phyloP scores from a whole-genome alignment of 306 rosid genomes.

The Phaseolus lunatus region DNA sequence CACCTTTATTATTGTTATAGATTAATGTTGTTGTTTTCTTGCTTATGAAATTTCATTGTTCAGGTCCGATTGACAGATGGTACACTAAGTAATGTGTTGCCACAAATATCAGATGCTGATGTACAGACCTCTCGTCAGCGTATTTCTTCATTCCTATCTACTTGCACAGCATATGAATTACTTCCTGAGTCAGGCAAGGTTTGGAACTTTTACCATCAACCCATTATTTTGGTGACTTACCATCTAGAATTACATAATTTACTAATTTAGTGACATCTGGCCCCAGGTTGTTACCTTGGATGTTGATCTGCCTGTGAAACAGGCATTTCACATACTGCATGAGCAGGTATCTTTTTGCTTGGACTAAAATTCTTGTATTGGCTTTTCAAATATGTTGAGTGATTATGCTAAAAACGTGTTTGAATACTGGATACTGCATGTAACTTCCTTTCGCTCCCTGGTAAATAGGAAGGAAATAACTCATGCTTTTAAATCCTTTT shows the following conservation, averaged over 20 bases:
- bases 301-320: constrained; percentile 91
- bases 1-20: neutral
- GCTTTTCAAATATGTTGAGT: constrained; percentile 12
- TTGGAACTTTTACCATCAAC: constrained; percentile 60
- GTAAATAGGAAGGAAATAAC: constrained; percentile 22
- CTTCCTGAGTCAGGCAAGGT: constrained; percentile 99
- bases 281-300: constrained; percentile 89
- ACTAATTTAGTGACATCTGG: constrained; percentile 43
- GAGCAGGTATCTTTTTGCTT: constrained; percentile 74
- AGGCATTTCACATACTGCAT: constrained; percentile 94
- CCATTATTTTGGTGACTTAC: constrained; percentile 34
- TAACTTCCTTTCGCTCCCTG: constrained; percentile 31
- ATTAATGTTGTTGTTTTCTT: constrained; percentile 18
- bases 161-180: constrained; percentile 82
- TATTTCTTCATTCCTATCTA: constrained; percentile 77
- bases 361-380: constrained; percentile 28
- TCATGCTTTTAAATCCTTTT: constrained; percentile 34
- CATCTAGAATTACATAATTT: constrained; percentile 24
- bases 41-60: constrained; percentile 41
- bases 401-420: constrained; percentile 17
- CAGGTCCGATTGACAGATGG: constrained; percentile 81
- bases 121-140: constrained; percentile 83
- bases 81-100: constrained; percentile 61
- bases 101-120: constrained; percentile 80
- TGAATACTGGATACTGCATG: constrained; percentile 29